These are phyloP conservation scores for Discostella pseudostelligera DNA, from an alignment of 108 stramenopile genomes.

Conservation along the genomic window DNA sequence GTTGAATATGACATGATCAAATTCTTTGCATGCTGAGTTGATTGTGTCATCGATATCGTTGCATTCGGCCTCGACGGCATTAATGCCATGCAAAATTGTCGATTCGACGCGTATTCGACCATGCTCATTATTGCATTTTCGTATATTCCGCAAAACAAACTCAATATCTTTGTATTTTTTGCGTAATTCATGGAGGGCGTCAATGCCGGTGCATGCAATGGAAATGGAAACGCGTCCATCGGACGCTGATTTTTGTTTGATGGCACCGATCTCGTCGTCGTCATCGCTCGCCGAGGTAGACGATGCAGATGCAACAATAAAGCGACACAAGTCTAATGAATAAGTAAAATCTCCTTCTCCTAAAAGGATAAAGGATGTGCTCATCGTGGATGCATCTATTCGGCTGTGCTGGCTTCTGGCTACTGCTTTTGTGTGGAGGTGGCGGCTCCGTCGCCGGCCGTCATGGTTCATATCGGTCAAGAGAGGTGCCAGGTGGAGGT, in stretches of 20 bases:
- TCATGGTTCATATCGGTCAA: too few species aligned
- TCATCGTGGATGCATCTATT: constrained; percentile 12
- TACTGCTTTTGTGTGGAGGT: neutral
- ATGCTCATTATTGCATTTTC: constrained; percentile 8
- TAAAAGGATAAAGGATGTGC: constrained; percentile 39
- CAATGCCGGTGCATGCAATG: constrained; percentile 68
- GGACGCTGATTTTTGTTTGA: neutral
- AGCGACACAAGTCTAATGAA: constrained; percentile 71
- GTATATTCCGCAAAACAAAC: constrained; percentile 54
- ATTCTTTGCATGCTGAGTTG: constrained; percentile 6
- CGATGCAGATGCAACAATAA: constrained; percentile 27
- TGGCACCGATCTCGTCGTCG: constrained; percentile 3
- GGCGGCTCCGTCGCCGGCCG: too few species aligned
- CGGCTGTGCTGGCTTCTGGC: neutral
- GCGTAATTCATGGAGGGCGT: constrained; percentile 45
- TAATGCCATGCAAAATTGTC: constrained; percentile 54
- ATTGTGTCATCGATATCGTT: neutral
- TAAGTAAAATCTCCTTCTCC: constrained; percentile 91
- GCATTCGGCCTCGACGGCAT: constrained; percentile 52
- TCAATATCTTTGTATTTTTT: constrained; percentile 48
- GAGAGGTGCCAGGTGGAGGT: too few species aligned
- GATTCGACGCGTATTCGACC: constrained; percentile 5
- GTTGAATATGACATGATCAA: constrained; percentile 76
- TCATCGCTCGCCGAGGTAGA: neutral
- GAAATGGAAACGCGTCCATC: constrained; percentile 3